Percentiles rank a stretch among this genome's conserved stretches.
Conservation (phyloP, 331 rosid genomes). For the Telfairia occidentalis region DNA sequence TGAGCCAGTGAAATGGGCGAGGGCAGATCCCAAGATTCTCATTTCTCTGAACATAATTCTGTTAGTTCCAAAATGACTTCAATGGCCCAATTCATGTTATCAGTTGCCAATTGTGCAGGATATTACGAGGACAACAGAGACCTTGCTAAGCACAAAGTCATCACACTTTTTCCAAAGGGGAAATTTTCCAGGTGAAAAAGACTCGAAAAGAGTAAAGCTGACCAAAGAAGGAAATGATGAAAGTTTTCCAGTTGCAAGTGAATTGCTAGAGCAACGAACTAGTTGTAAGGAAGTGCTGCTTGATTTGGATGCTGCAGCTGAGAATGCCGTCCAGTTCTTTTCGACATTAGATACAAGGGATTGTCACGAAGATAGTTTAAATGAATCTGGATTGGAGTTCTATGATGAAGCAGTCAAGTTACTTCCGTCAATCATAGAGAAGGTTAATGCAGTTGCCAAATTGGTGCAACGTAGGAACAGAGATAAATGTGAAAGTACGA, state of each 20-base stretch:
- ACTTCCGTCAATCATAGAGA: conserved; percentile 43
- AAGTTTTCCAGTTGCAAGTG: conserved; percentile 14
- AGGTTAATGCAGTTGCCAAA: conserved; percentile 35
- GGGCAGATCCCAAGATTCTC: conserved; percentile 2
- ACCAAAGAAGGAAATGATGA: conserved; percentile 13
- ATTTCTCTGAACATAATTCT: conserved; percentile 8
- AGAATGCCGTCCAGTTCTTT: conserved; percentile 28
- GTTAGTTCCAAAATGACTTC: not conserved
- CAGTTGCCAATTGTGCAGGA: conserved; percentile 1
- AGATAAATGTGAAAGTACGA: conserved; percentile 7
- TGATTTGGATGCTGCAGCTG: conserved; percentile 44
- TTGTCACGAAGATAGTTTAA: conserved; percentile 22
- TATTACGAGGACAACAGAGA: conserved; percentile 13
- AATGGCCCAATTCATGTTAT: not conserved
- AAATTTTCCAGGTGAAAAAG: conserved; percentile 15
- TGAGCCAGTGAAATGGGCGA: not conserved
- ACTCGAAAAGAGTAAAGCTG: conserved; percentile 11
- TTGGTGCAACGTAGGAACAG: conserved; percentile 30
- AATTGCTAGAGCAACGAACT: conserved; percentile 23
- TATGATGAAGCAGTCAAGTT: conserved; percentile 32
- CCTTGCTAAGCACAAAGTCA: conserved; percentile 6
- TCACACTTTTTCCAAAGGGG: conserved; percentile 11
- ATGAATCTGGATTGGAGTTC: conserved; percentile 25
- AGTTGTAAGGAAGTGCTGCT: conserved; percentile 43
- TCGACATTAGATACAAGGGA: conserved; percentile 13